A percentile compares a stretch with the other conserved stretches of the same genome.
These are phyloP conservation scores for Platanthera guangdongensis DNA, from an alignment of 106 monocot species.

Conservation along the genomic window DNA sequence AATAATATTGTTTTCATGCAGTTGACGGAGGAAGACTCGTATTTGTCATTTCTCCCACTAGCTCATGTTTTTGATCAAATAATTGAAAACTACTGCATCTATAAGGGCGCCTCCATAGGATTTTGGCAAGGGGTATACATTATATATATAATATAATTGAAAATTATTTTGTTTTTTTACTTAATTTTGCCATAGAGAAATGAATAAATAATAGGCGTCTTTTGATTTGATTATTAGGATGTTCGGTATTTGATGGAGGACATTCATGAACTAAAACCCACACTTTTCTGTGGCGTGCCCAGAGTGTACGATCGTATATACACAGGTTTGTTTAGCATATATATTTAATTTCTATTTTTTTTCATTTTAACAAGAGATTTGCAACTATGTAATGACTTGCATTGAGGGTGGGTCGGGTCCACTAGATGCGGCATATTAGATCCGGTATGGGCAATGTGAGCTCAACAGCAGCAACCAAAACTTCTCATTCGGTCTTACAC, in stretches of 20 bases:
- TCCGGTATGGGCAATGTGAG: no score
- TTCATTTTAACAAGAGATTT: background rate
- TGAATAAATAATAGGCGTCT: background rate
- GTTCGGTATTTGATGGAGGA: conserved; percentile 78
- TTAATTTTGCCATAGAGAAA: background rate
- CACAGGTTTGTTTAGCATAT: conserved; percentile 27
- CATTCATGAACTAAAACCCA: conserved; percentile 71
- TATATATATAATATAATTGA: background rate
- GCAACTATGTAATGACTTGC: background rate
- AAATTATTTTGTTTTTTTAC: background rate
- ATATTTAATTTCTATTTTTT: background rate
- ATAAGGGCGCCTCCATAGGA: conserved; percentile 88
- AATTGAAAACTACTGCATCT: conserved; percentile 85
- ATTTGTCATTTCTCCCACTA: conserved; percentile 91
- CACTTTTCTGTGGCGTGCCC: conserved; percentile 87
- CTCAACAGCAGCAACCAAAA: no score
- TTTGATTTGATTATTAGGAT: conserved; percentile 33
- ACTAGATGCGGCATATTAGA: no score
- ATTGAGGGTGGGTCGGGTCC: background rate
- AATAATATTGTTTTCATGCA: conserved; percentile 15
- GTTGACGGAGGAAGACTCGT: conserved; percentile 72
- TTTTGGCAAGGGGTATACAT: conserved; percentile 87
- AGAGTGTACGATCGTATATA: conserved; percentile 90
- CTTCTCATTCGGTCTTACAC: no score
- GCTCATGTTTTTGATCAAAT: conserved; percentile 97